Base-by-base conservation (phyloP, 2,329 filamentous ascomycete species). In the Colletotrichum aenigma region DNA sequence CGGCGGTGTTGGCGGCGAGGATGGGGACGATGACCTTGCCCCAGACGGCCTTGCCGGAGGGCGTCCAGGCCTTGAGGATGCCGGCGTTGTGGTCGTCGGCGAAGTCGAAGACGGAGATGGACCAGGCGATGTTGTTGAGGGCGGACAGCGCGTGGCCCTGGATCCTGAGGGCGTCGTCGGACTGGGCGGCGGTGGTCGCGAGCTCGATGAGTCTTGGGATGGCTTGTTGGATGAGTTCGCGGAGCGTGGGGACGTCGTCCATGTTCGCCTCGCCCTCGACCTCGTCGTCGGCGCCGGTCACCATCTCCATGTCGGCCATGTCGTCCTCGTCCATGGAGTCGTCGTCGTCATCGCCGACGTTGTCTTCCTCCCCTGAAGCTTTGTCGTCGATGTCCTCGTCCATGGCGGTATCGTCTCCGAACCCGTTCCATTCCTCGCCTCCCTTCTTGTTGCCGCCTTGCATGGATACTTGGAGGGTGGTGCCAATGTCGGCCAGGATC, bases 101-200 rank as follows among this genome's bases (percentile, higher is more conserved):
- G 79, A 92, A 92, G 82, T 93, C 91, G 78, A 92, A 85, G 79
- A 89, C 89, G 10, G 91, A 92, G 55, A 93, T 86, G 13, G 92
- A 92, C 92, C 93, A 94, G 69, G 92, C 87, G 69, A 94, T 90
- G 83, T 94, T 94, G 85, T 91, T 93, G 74, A 94, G 86, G 18
- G 91, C 89, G 3, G 90, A 89, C 28, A 94, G 83, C 21, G 92
- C 89, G 78, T 89, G 87, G 24, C 83, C 82, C 77, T 90, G 90
- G 55, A 93, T 84, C 8, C 85, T 81, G 15, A 87, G 81, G 18
- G 84, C 80, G 34, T 87, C 85, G 24, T 88, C 86, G 70, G 85
- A 83, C 12, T 81, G 80, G 12, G 86, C 83, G 13, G 84, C 81
- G 8, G 87, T 82, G 70, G 84, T 85, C 38, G 86, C 83, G 24